Percentiles rank a stretch among this genome's conserved stretches.
These are phyloP conservation scores for Fusarium illudens DNA, from an alignment of 2,329 filamentous ascomycete genomes.

Conservation along the genomic window DNA sequence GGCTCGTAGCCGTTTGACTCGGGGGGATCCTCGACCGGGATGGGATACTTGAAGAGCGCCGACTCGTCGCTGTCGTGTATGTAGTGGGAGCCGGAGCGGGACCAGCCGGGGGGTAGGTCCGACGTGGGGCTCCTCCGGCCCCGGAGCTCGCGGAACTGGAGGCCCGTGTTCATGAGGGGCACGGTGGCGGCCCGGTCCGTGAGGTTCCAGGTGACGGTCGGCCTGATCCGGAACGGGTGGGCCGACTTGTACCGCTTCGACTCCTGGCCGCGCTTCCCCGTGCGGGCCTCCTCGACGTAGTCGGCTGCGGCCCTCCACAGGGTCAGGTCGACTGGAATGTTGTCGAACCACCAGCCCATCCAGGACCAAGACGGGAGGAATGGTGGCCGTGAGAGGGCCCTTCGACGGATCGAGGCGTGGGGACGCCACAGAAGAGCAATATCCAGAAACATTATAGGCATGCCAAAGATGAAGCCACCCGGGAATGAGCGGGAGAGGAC, in stretches of 20 bases:
- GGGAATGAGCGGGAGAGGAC: slow-evolving; percentile 53
- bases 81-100: slow-evolving; percentile 48
- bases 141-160: slow-evolving; percentile 51
- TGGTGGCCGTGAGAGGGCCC: slow-evolving; percentile 48
- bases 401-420: slow-evolving; percentile 52
- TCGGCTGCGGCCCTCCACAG: slow-evolving; percentile 55
- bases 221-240: slow-evolving; percentile 51
- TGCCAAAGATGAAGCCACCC: slow-evolving; percentile 55
- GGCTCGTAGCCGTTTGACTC: slow-evolving; percentile 44
- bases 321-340: slow-evolving; percentile 52
- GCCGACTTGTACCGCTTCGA: slow-evolving; percentile 49
- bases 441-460: slow-evolving; percentile 58
- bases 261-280: slow-evolving; percentile 44
- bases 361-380: slow-evolving; percentile 57
- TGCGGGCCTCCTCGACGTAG: slow-evolving; percentile 51
- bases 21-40: slow-evolving; percentile 50
- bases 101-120: slow-evolving; percentile 52
- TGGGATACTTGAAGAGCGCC: slow-evolving; percentile 53
- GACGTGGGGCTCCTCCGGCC: slow-evolving; percentile 44
- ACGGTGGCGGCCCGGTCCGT: slow-evolving; percentile 50
- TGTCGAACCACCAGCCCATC: slow-evolving; percentile 60
- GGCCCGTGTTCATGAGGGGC: slow-evolving; percentile 49
- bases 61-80: slow-evolving; percentile 52
- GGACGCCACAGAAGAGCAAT: slow-evolving; percentile 56
- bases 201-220: slow-evolving; percentile 51